A percentile compares a stretch with the other conserved stretches of the same genome.
Evolutionary conservation across 257 asterid species (phyloP).

Genomic region (Solanum ossicruentum): DNA sequence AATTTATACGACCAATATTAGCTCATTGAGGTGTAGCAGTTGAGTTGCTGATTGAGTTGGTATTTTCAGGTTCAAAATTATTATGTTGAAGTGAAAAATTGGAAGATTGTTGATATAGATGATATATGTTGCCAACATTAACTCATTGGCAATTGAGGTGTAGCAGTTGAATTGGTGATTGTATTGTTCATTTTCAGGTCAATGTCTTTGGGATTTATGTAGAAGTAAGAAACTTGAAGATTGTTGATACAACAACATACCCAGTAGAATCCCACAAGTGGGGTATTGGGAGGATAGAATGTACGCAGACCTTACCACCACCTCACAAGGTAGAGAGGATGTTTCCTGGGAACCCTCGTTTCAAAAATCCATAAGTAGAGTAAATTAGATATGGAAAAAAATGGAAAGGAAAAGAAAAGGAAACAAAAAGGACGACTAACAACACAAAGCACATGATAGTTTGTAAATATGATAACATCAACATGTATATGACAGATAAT

Average conservation of each 20-base stretch:
- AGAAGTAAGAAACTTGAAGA: constrained; percentile 46
- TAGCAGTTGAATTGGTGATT: not conserved
- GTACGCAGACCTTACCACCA: too few relatives aligned
- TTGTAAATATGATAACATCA: too few relatives aligned
- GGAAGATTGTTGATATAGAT: not conserved
- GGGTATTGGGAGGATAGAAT: too few relatives aligned
- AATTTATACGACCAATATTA: not conserved
- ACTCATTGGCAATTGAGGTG: not conserved
- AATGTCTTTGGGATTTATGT: constrained; percentile 50
- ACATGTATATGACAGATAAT: too few relatives aligned
- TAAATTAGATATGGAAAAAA: too few relatives aligned
- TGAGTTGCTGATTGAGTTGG: not conserved
- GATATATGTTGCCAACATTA: not conserved
- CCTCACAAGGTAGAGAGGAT: too few relatives aligned
- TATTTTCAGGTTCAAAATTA: not conserved
- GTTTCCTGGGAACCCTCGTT: too few relatives aligned
- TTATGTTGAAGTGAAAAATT: constrained; percentile 12
- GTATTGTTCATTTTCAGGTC: constrained; percentile 33
- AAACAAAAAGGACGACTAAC: too few relatives aligned
- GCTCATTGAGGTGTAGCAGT: not conserved
- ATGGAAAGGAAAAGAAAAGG: too few relatives aligned
- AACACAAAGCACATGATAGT: too few relatives aligned
- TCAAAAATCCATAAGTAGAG: too few relatives aligned
- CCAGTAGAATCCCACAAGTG: too few relatives aligned
- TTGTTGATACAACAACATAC: not conserved